Evolutionary conservation across 208 protist species (phyloP).

Genomic region (Trichomonas tenax): DNA sequence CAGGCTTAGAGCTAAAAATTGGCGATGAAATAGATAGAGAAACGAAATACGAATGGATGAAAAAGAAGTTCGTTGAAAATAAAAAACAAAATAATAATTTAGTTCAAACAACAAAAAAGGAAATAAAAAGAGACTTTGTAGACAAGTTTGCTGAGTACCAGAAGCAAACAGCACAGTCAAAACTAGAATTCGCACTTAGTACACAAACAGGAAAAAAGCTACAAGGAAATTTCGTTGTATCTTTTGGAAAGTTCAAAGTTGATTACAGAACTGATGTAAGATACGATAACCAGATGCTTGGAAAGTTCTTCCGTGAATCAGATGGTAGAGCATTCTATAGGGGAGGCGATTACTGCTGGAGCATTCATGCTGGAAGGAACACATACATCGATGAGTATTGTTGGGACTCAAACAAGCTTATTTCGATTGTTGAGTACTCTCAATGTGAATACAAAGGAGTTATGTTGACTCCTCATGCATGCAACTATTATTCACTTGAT

Average conservation of each 20-base stretch:
- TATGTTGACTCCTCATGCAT: not conserved
- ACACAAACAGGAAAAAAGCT: not conserved
- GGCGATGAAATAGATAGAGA: not conserved
- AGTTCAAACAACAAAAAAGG: not conserved
- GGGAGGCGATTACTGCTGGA: not conserved
- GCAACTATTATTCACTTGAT: not conserved
- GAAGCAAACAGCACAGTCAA: not conserved
- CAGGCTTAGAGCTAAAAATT: not conserved
- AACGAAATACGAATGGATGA: not conserved
- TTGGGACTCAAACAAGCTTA: not conserved
- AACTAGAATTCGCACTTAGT: not conserved
- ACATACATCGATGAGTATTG: not conserved
- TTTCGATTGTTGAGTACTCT: not conserved
- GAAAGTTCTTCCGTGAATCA: not conserved
- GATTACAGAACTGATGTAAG: not conserved
- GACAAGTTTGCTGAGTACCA: not conserved
- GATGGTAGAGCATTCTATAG: not conserved
- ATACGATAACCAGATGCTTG: not conserved
- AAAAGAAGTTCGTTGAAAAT: not conserved
- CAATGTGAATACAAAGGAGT: not conserved
- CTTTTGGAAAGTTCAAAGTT: not conserved
- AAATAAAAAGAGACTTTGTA: not conserved
- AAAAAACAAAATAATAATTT: not conserved
- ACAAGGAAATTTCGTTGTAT: not conserved
- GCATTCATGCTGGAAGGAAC: not conserved